Percentiles rank a stretch among this genome's conserved stretches.
Evolutionary conservation across 2,329 filamentous ascomycete species (phyloP).

Genomic region (Aschersonia sp.): DNA sequence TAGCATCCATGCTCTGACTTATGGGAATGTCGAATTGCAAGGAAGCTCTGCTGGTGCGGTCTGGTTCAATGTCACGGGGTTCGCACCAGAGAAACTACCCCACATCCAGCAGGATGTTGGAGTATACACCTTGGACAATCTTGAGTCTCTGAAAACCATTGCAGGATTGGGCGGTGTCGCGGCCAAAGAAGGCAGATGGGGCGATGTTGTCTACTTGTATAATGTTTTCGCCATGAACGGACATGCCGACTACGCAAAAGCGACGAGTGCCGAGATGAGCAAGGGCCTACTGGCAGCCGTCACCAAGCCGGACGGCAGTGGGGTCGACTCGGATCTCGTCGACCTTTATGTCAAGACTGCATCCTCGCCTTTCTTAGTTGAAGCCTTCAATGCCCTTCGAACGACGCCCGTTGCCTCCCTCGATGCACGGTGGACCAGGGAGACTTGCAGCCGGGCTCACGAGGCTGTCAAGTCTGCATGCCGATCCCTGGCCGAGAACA

Average conservation of each 20-base stretch:
- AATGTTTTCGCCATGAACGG: conserved; percentile 4
- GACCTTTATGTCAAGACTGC: conserved; percentile 2
- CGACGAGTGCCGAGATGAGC: conserved; percentile 1
- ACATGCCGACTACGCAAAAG: conserved; percentile 1
- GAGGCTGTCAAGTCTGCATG: neutral
- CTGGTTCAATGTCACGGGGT: conserved; percentile 1
- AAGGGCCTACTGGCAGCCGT: conserved; percentile 1
- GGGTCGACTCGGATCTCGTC: conserved; percentile 1
- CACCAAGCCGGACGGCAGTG: neutral
- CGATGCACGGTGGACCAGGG: neutral
- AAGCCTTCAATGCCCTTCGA: conserved; percentile 1
- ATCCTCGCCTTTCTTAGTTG: conserved; percentile 1
- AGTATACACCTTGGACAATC: conserved; percentile 1
- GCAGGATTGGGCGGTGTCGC: neutral
- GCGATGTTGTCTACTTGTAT: conserved; percentile 3
- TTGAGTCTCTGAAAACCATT: conserved; percentile 1
- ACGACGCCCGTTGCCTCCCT: neutral
- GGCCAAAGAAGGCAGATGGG: conserved; percentile 2
- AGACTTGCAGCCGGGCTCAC: conserved; percentile 1
- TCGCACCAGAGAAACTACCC: conserved; percentile 1
- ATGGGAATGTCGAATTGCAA: neutral
- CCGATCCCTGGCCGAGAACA: neutral
- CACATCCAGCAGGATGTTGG: conserved; percentile 1
- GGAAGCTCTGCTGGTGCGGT: neutral
- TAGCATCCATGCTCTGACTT: conserved; percentile 1